A percentile compares a stretch with the other conserved stretches of the same genome.
These are phyloP conservation scores for Colletotrichum endophyticum DNA, from an alignment of 2,329 filamentous ascomycete genomes.

Conservation along the genomic window DNA sequence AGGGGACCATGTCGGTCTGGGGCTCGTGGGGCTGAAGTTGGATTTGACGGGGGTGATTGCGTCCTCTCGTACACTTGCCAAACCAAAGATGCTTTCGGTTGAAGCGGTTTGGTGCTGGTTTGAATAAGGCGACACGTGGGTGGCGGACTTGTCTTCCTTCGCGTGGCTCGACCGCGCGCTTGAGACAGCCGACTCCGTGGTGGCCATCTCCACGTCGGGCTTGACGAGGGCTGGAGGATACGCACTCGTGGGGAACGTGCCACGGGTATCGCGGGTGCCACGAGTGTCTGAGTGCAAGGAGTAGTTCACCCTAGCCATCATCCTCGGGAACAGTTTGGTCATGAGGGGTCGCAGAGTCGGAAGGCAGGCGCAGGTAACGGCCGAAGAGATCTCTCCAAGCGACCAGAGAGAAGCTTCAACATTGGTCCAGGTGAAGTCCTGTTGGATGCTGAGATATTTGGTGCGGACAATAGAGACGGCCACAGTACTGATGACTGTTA, in stretches of 20 bases:
- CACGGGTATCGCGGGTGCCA: not conserved
- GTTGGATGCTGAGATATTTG: slow-evolving; percentile 17
- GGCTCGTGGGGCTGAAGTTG: not conserved
- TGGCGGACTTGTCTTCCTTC: not conserved
- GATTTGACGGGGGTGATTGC: not conserved
- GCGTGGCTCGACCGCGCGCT: not conserved
- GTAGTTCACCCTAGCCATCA: slow-evolving; percentile 13
- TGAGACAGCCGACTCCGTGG: not conserved
- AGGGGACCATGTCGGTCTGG: not conserved
- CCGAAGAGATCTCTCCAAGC: slow-evolving; percentile 25
- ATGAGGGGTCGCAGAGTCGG: slow-evolving; percentile 28
- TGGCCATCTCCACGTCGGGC: not conserved
- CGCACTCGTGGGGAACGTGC: not conserved
- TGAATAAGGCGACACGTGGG: not conserved
- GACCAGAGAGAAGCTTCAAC: slow-evolving; percentile 28
- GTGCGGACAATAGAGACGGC: slow-evolving; percentile 27
- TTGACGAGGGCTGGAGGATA: not conserved
- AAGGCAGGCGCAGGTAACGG: slow-evolving; percentile 26
- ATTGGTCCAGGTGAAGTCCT: slow-evolving; percentile 26
- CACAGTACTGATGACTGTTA: slow-evolving; percentile 21
- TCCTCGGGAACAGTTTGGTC: slow-evolving; percentile 1
- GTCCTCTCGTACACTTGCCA: slow-evolving; percentile 9
- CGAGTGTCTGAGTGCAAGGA: slow-evolving; percentile 1
- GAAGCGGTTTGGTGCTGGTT: not conserved
- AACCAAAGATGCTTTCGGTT: not conserved